Evolutionary conservation across 768 basidiomycete genomes (phyloP).

Genomic region (Pleurotus sapidus): DNA sequence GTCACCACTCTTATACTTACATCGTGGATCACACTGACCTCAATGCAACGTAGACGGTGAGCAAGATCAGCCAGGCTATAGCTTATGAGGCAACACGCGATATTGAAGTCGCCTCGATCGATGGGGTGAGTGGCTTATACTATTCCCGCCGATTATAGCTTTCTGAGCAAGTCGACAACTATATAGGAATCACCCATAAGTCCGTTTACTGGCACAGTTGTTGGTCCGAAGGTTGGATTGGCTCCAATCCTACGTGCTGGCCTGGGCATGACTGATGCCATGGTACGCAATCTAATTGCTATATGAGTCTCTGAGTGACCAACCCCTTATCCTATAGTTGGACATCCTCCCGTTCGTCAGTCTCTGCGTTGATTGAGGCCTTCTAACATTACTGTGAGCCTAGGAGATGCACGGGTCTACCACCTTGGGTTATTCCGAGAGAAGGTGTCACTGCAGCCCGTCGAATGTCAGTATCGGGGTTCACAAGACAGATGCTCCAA

Average conservation of each 20-base stretch:
- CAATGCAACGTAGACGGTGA: constrained; percentile 50
- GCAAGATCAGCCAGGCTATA: constrained; percentile 71
- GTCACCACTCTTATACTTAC: not conserved
- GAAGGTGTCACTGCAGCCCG: constrained; percentile 83
- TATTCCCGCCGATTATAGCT: constrained; percentile 4
- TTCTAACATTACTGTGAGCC: not conserved
- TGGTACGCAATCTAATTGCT: constrained; percentile 34
- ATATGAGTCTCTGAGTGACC: no score
- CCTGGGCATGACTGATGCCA: constrained; percentile 87
- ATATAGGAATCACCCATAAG: constrained; percentile 75
- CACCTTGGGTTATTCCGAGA: constrained; percentile 90
- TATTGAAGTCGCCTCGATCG: constrained; percentile 59
- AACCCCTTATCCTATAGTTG: constrained; percentile 32
- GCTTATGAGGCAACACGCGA: constrained; percentile 81
- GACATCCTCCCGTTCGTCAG: constrained; percentile 74
- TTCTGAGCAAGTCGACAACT: not conserved
- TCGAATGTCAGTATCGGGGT: constrained; percentile 62
- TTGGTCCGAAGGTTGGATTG: constrained; percentile 80
- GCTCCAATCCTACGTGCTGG: constrained; percentile 93
- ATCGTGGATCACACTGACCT: not conserved
- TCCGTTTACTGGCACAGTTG: constrained; percentile 68
- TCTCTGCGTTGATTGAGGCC: not conserved
- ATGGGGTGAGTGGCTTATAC: constrained; percentile 51
- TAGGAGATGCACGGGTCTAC: constrained; percentile 81
- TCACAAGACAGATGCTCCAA: no score